Conservation (phyloP, 192 early-diverging fungal genomes). For the Podila horticola region DNA sequence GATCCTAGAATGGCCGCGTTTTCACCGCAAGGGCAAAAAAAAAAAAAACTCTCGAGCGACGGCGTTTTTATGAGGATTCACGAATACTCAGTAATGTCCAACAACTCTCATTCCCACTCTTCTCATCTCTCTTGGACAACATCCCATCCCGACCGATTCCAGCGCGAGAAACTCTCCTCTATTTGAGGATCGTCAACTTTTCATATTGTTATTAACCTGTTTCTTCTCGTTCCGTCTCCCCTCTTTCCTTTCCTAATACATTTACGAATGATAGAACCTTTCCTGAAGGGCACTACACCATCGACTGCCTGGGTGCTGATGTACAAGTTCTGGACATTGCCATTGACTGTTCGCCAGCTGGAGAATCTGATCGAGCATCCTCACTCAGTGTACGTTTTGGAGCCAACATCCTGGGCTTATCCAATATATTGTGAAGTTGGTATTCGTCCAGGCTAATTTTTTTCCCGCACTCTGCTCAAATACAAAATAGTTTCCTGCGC, state of each 20-base stretch:
- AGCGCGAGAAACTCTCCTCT: too few species aligned
- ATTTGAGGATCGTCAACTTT: too few species aligned
- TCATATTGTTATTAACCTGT: neutral
- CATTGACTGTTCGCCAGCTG: slow-evolving; percentile 81
- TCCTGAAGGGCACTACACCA: slow-evolving; percentile 79
- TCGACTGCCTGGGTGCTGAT: slow-evolving; percentile 87
- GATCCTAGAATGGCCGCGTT: neutral
- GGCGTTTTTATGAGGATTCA: neutral
- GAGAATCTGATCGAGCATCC: slow-evolving; percentile 77
- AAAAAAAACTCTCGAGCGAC: neutral
- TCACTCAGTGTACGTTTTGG: slow-evolving; percentile 72
- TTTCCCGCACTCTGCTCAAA: neutral
- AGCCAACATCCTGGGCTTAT: slow-evolving; percentile 10
- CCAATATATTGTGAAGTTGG: neutral
- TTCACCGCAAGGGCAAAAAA: neutral
- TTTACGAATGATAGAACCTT: slow-evolving; percentile 67
- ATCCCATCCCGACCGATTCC: too few species aligned
- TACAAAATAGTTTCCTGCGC: slow-evolving; percentile 72
- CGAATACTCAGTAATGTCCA: slow-evolving; percentile 1
- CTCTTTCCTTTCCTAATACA: neutral
- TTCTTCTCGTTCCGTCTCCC: neutral
- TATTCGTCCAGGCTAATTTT: neutral
- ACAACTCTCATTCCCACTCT: neutral
- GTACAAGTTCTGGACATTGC: slow-evolving; percentile 86
- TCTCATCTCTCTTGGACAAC: neutral